Conservation (phyloP, 352 stramenopile genomes). For the Elongisporangium senticosum region DNA sequence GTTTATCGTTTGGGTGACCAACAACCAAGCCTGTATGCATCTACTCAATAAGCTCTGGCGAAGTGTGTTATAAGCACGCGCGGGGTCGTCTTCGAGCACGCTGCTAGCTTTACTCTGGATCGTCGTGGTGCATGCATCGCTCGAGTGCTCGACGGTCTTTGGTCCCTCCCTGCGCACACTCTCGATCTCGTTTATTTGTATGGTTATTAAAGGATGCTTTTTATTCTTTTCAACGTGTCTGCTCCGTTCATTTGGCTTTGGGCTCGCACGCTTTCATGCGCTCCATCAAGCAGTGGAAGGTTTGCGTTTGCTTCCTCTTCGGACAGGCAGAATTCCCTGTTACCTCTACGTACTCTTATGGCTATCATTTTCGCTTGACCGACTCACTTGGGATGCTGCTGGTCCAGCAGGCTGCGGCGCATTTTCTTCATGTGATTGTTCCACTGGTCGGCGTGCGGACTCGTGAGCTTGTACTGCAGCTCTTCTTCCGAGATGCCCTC, state of each 20-base stretch:
- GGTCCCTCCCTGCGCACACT: background rate
- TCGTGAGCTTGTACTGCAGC: constrained; percentile 83
- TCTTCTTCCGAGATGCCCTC: constrained; percentile 89
- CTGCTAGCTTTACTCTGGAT: background rate
- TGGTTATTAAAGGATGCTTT: constrained; percentile 5
- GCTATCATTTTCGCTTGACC: constrained; percentile 5
- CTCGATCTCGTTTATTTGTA: constrained; percentile 2
- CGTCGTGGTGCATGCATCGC: background rate
- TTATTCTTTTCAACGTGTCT: constrained; percentile 2
- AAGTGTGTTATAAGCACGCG: constrained; percentile 73
- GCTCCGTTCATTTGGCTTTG: background rate
- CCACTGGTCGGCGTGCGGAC: constrained; percentile 66
- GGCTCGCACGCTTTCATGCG: no score
- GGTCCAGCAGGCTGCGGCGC: constrained; percentile 60
- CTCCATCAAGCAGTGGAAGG: background rate
- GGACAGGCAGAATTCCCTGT: background rate
- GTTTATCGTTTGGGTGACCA: constrained; percentile 95
- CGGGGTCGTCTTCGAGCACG: background rate
- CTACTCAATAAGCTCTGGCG: constrained; percentile 96
- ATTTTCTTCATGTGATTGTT: constrained; percentile 81
- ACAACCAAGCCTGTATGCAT: constrained; percentile 95
- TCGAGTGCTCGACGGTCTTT: background rate
- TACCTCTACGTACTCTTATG: background rate
- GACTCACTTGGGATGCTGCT: constrained; percentile 32
- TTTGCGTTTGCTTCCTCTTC: no score